Percentiles rank a stretch among this genome's conserved stretches.
Conservation (phyloP, 2,329 filamentous ascomycete genomes). For the Sclerotinia glacialis region DNA sequence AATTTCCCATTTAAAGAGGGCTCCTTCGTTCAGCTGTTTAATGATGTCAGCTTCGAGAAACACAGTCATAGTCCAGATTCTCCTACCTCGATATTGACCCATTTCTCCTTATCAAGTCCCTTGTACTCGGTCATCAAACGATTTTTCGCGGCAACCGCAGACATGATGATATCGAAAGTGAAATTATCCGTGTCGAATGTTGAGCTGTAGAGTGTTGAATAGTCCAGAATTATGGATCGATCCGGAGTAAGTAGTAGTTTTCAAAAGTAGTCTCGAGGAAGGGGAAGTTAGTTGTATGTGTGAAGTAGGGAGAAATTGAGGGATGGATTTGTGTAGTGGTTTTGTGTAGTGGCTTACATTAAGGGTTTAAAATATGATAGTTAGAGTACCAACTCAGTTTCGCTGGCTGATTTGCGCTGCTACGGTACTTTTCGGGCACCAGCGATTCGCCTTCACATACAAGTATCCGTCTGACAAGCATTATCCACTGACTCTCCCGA, state of each 20-base stretch:
- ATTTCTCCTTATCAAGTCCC: constrained; percentile 80
- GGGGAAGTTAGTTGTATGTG: not conserved
- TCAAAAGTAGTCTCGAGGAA: not conserved
- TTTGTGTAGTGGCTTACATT: no score
- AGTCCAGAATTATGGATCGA: not conserved
- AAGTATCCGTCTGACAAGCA: not conserved
- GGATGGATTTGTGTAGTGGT: not conserved
- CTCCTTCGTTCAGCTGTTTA: constrained; percentile 61
- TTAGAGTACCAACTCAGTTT: not conserved
- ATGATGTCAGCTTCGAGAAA: constrained; percentile 23
- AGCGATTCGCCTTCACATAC: constrained; percentile 4
- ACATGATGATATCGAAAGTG: constrained; percentile 26
- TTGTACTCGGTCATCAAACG: constrained; percentile 88
- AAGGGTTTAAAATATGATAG: not conserved
- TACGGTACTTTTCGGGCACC: constrained; percentile 11
- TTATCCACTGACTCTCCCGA: not conserved
- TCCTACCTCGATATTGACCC: constrained; percentile 82
- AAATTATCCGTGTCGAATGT: not conserved
- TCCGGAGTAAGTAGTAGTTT: not conserved
- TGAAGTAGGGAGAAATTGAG: not conserved
- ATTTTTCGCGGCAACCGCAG: constrained; percentile 59
- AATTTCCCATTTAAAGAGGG: constrained; percentile 83
- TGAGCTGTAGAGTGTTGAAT: not conserved
- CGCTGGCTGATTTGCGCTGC: constrained; percentile 4
- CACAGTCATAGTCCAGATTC: not conserved